phyloP scores from a whole-genome alignment of 306 rosid genomes.

The Lablab purpureus region DNA sequence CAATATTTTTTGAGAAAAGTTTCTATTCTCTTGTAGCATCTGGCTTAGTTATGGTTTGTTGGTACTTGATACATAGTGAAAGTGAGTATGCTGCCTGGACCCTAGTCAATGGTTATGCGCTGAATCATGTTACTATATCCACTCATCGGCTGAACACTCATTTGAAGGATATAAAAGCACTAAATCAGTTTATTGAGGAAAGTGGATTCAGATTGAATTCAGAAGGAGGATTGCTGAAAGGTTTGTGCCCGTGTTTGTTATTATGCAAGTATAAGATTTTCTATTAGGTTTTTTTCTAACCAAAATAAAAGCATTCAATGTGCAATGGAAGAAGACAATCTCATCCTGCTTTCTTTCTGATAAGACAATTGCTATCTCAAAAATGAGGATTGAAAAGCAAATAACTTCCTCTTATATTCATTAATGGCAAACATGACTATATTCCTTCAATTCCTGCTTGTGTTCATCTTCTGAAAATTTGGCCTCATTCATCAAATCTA shows the following conservation, averaged over 20 bases:
- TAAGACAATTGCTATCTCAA: not conserved
- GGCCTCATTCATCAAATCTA: constrained; percentile 7
- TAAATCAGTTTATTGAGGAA: constrained; percentile 80
- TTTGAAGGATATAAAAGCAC: constrained; percentile 68
- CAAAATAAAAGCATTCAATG: constrained; percentile 10
- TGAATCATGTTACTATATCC: constrained; percentile 92
- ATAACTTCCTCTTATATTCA: not conserved
- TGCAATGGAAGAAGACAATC: constrained; percentile 7
- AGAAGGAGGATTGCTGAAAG: constrained; percentile 94
- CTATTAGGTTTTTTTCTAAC: constrained; percentile 1
- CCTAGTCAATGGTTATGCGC: constrained; percentile 87
- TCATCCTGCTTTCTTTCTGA: not conserved
- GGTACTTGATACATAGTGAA: constrained; percentile 60
- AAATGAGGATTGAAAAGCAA: constrained; percentile 2
- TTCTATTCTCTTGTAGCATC: constrained; percentile 23
- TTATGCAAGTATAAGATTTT: constrained; percentile 31
- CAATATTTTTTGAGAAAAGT: constrained; percentile 21
- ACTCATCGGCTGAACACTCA: constrained; percentile 79
- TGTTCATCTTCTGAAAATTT: constrained; percentile 9
- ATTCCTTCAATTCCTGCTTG: constrained; percentile 6
- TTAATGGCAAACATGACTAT: not conserved
- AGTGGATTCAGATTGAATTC: constrained; percentile 84
- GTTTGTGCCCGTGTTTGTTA: constrained; percentile 49
- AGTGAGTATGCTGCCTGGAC: constrained; percentile 99
- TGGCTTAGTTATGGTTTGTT: constrained; percentile 31